Percentiles rank a stretch among this genome's conserved stretches.
phyloP scores from a whole-genome alignment of 2,329 filamentous ascomycete genomes.

The Diaporthe citrichinensis region DNA sequence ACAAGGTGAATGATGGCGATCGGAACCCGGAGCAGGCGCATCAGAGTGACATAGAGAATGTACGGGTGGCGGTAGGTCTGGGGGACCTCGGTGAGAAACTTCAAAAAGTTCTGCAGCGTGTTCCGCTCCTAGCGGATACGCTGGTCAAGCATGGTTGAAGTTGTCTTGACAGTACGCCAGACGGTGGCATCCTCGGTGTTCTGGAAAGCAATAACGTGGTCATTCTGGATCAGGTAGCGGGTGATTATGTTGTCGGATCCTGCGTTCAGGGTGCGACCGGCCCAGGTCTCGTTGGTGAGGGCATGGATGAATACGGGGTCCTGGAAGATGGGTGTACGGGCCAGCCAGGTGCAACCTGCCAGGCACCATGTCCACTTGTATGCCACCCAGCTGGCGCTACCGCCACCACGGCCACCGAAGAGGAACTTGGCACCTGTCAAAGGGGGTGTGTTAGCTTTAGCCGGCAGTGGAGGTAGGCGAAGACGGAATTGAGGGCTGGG shows the following conservation, averaged over 20 bases:
- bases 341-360: conserved; percentile 33
- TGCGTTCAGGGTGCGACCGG: conserved; percentile 8
- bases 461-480: neutral
- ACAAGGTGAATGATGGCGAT: conserved; percentile 16
- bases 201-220: conserved; percentile 11
- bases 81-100: conserved; percentile 20
- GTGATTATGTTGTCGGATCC: conserved; percentile 26
- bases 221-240: conserved; percentile 14
- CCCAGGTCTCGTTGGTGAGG: conserved; percentile 13
- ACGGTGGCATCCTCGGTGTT: conserved; percentile 3
- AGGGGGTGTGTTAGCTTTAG: neutral
- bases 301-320: neutral
- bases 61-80: conserved; percentile 25
- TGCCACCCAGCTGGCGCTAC: neutral
- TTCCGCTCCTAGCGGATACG: conserved; percentile 34
- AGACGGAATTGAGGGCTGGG: no score
- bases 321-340: conserved; percentile 27
- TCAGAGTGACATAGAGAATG: conserved; percentile 8
- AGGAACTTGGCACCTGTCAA: conserved; percentile 28
- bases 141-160: conserved; percentile 31
- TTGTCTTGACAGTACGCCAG: conserved; percentile 28
- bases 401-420: conserved; percentile 28
- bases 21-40: conserved; percentile 21
- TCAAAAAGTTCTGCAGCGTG: conserved; percentile 26
- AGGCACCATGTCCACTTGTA: conserved; percentile 36